Base-by-base conservation (phyloP, 1,139 yeast species). In the Torulaspora pretoriensis region DNA sequence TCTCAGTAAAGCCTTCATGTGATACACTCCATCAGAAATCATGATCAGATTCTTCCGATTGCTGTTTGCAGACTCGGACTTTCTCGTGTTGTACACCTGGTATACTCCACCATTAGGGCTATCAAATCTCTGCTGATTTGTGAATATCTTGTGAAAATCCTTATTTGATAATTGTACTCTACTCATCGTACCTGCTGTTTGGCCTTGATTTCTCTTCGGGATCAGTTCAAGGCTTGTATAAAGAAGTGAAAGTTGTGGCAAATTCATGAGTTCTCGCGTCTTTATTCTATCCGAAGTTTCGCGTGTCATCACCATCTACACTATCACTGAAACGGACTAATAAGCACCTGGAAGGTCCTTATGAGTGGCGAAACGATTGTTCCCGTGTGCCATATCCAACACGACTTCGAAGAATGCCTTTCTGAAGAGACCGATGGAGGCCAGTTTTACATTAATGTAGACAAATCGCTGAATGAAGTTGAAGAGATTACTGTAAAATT, bases 1-100 rank as follows among this genome's bases (percentile, higher is more conserved):
- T 56, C 82, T 82, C 54, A 83, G 72, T 41, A 83, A 74, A 1
- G 85, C 86, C 56, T 83, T 86, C 47, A 80, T 71, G 33, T 74
- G 70, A 61, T 73, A 80, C 16, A 66, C 68, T 22, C 92, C 90
- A 65, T 83, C 94, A 43, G 78, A 78, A 43, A 83, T 64, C 68
- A 83, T 57, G 28, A 64, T 57, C 26, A 64, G 48, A 46, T 58
- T 60, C 49, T 63, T 63, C 42, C 61, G 58, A 34, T 52, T 60
- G 26, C 54, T 50, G 31, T 57, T 58, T 16, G 51, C 51, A 14
- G 55, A 50, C 41, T 63, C 67, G 16, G 59, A 47, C 48, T 64
- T 64, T 43, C 64, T 57, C 13, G 63, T 59, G 42, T 63, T 61
- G 37, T 51, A 55, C 38, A 61, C 57, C 44, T 63, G 67, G 42